Conservation (phyloP, 345 rosid species). For the Gossypium mustelinum region DNA sequence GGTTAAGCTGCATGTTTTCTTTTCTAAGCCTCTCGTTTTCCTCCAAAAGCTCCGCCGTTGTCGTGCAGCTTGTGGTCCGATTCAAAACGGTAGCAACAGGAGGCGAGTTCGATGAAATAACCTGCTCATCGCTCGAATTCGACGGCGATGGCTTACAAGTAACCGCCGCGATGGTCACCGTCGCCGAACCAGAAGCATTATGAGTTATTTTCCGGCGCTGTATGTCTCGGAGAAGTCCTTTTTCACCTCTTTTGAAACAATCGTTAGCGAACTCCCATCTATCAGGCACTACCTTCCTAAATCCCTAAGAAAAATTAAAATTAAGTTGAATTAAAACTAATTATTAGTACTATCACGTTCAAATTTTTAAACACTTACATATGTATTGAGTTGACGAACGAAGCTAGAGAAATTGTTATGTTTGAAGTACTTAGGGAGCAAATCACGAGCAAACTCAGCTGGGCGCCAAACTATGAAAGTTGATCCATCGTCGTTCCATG, state of each 20-base stretch:
- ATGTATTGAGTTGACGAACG: slow-evolving; percentile 93
- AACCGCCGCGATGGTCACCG: slow-evolving; percentile 24
- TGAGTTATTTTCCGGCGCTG: slow-evolving; percentile 77
- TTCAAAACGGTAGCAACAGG: slow-evolving; percentile 37
- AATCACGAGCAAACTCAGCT: slow-evolving; percentile 89
- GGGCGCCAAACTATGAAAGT: slow-evolving; percentile 90
- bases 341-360: too few species aligned
- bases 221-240: slow-evolving; percentile 67
- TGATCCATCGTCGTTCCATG: slow-evolving; percentile 91
- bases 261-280: slow-evolving; percentile 95
- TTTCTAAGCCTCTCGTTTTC: slow-evolving; percentile 79
- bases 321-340: background rate
- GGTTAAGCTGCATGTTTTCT: slow-evolving; percentile 62
- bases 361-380: slow-evolving; percentile 43
- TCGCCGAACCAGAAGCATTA: slow-evolving; percentile 12
- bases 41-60: slow-evolving; percentile 65
- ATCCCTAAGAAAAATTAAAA: slow-evolving; percentile 44
- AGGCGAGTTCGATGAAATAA: slow-evolving; percentile 62
- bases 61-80: slow-evolving; percentile 65
- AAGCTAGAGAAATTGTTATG: slow-evolving; percentile 94
- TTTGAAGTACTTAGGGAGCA: slow-evolving; percentile 88
- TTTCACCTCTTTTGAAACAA: slow-evolving; percentile 72
- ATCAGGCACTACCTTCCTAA: slow-evolving; percentile 88
- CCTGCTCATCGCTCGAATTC: slow-evolving; percentile 82
- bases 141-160: slow-evolving; percentile 46